Conservation (phyloP, 352 stramenopile species). For the Lagenidium giganteum region DNA sequence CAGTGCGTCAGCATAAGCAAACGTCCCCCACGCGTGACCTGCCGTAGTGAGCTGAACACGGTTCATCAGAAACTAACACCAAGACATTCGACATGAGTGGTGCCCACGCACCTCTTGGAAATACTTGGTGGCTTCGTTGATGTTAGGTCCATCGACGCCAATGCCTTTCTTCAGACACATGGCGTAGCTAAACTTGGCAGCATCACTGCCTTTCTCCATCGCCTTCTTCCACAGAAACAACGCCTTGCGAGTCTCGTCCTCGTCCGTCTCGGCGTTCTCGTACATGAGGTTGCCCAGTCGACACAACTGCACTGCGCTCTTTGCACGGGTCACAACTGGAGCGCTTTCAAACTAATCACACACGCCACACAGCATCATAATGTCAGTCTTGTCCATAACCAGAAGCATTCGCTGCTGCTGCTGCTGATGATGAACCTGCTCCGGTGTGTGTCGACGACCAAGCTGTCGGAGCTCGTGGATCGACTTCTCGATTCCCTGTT, state of each 20-base stretch:
- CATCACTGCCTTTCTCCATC: slow-evolving; percentile 79
- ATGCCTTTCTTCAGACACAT: slow-evolving; percentile 80
- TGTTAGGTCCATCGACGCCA: slow-evolving; percentile 57
- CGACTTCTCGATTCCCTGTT: too few species aligned
- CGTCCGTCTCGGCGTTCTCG: slow-evolving; percentile 58
- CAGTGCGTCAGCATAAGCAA: slow-evolving; percentile 76
- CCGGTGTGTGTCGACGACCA: too few species aligned
- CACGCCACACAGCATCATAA: too few species aligned
- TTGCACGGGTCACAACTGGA: too few species aligned
- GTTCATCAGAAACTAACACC: background rate
- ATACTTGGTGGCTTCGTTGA: slow-evolving; percentile 41
- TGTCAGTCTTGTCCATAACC: too few species aligned
- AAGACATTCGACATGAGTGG: background rate
- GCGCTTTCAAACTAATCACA: too few species aligned
- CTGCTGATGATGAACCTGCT: too few species aligned
- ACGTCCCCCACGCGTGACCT: slow-evolving; percentile 72
- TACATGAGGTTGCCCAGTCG: slow-evolving; percentile 83
- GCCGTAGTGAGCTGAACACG: slow-evolving; percentile 35
- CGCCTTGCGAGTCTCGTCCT: slow-evolving; percentile 63
- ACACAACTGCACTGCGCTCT: slow-evolving; percentile 56
- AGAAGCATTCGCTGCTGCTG: too few species aligned
- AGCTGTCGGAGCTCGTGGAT: too few species aligned
- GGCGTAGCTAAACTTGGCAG: slow-evolving; percentile 83
- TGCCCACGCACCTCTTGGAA: slow-evolving; percentile 86
- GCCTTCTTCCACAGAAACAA: slow-evolving; percentile 75